Conservation (phyloP, 805 yeast species). For the Tetrapisispora namnaoensis region DNA sequence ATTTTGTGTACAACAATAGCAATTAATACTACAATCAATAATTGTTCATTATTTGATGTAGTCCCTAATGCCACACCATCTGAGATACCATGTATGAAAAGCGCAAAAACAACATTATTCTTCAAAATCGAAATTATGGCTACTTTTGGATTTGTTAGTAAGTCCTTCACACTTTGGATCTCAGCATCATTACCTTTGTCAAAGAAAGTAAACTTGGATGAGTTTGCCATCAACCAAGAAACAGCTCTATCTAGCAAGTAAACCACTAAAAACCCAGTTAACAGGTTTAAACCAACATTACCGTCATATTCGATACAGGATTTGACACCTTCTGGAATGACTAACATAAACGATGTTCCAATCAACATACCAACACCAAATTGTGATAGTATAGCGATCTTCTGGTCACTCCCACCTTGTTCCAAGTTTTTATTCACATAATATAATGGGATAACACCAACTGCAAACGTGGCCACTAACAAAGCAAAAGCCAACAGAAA, state of each 20-base stretch:
- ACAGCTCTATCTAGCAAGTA: constrained; percentile 36
- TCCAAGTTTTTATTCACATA: constrained; percentile 5
- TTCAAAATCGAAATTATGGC: constrained; percentile 26
- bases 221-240: constrained; percentile 8
- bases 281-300: constrained; percentile 38
- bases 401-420: constrained; percentile 2
- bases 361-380: constrained; percentile 48
- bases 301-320: constrained; percentile 28
- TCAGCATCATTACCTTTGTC: neutral
- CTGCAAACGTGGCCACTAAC: constrained; percentile 20
- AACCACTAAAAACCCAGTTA: constrained; percentile 42
- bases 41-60: constrained; percentile 33
- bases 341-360: constrained; percentile 44
- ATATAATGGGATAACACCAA: constrained; percentile 22
- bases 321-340: constrained; percentile 50
- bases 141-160: constrained; percentile 15
- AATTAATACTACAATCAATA: constrained; percentile 37
- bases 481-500: constrained; percentile 10
- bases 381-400: constrained; percentile 33
- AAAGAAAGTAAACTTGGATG: neutral
- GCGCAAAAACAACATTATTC: constrained; percentile 46
- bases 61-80: constrained; percentile 61
- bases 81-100: constrained; percentile 48
- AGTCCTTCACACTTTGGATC: constrained; percentile 13
- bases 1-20: constrained; percentile 54